phyloP scores from a whole-genome alignment of 164 flowering plant genomes.

The Chimonanthus salicifolius region DNA sequence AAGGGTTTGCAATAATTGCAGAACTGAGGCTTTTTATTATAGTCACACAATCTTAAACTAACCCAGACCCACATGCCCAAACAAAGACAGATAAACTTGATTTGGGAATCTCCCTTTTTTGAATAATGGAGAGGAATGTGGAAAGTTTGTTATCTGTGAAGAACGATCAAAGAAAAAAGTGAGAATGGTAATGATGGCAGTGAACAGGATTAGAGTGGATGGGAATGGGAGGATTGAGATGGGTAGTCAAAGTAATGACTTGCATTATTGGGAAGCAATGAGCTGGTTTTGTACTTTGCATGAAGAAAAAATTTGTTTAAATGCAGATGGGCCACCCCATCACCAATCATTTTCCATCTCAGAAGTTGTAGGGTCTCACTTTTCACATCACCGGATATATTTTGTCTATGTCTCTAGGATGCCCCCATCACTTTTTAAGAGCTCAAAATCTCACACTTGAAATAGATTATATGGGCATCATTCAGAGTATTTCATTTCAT shows the following conservation, averaged over 20 bases:
- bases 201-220: conserved; percentile 21
- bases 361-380: neutral
- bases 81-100: conserved; percentile 6
- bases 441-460: no score
- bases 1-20: conserved; percentile 11
- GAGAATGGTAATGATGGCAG: conserved; percentile 36
- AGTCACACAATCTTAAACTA: conserved; percentile 16
- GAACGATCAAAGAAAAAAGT: conserved; percentile 27
- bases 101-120: conserved; percentile 30
- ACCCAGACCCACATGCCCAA: conserved; percentile 9
- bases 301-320: conserved; percentile 6
- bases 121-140: conserved; percentile 39
- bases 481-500: no score
- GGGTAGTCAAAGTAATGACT: conserved; percentile 35
- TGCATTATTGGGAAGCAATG: conserved; percentile 48
- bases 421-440: no score
- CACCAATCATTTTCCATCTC: neutral
- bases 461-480: no score
- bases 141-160: conserved; percentile 36
- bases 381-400: no score
- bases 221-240: conserved; percentile 8
- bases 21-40: conserved; percentile 24
- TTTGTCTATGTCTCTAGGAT: no score
- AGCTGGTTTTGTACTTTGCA: conserved; percentile 35
- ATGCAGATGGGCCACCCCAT: neutral